These are phyloP conservation scores for Candida peoriensis DNA, from an alignment of 805 yeast genomes.

Conservation along the genomic window DNA sequence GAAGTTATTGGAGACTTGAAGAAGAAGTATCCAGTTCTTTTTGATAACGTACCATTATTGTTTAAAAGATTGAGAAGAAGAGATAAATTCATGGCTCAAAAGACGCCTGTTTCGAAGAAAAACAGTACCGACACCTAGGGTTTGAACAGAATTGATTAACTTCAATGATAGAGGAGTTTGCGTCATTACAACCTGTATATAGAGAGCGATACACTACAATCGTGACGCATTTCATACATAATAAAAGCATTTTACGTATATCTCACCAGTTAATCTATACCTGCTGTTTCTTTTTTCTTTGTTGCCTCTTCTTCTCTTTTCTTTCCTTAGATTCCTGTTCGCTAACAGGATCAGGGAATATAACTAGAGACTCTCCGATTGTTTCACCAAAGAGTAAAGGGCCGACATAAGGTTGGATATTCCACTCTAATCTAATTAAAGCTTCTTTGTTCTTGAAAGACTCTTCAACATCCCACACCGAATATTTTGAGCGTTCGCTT, in stretches of 20 bases:
- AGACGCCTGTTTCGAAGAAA: background rate
- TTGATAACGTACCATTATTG: constrained; percentile 21
- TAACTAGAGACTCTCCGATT: constrained; percentile 19
- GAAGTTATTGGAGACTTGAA: constrained; percentile 17
- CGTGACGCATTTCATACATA: too few species aligned
- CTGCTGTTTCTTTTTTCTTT: constrained; percentile 3
- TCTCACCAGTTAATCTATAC: constrained; percentile 1
- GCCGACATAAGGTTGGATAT: constrained; percentile 89
- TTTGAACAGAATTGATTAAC: too few species aligned
- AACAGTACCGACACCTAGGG: too few species aligned
- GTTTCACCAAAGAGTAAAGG: constrained; percentile 66
- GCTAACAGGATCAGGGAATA: constrained; percentile 15
- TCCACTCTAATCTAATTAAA: constrained; percentile 73
- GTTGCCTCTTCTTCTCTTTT: constrained; percentile 10
- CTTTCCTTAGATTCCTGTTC: constrained; percentile 9
- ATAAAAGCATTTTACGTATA: too few species aligned
- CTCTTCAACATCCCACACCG: constrained; percentile 80
- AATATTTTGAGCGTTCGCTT: constrained; percentile 64
- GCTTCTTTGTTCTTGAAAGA: constrained; percentile 58
- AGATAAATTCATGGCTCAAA: constrained; percentile 5
- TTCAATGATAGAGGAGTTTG: too few species aligned
- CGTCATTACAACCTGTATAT: too few species aligned
- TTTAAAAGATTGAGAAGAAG: constrained; percentile 22
- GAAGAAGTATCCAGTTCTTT: constrained; percentile 26
- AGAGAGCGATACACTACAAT: too few species aligned